phyloP scores from a whole-genome alignment of 1,139 yeast species.

The Zygosaccharomyces sapae region DNA sequence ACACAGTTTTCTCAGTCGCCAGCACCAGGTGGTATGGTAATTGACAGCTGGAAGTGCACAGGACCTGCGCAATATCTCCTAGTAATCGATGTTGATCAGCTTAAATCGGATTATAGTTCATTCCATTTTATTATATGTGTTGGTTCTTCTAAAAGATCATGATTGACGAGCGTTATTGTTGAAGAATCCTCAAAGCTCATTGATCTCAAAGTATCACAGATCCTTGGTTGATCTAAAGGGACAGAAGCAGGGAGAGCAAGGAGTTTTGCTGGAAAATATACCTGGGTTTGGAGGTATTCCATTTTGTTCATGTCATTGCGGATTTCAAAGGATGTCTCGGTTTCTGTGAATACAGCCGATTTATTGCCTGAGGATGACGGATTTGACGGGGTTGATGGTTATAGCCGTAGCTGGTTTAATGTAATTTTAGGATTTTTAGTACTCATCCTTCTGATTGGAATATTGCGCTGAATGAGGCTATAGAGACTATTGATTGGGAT shows the following conservation, averaged over 20 bases:
- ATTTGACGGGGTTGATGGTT: constrained; percentile 11
- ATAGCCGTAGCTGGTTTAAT: constrained; percentile 11
- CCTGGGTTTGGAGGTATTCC: not conserved
- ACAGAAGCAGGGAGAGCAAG: not conserved
- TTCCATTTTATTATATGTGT: constrained; percentile 8
- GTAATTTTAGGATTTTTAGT: constrained; percentile 38
- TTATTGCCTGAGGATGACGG: constrained; percentile 18
- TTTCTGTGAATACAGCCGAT: constrained; percentile 12
- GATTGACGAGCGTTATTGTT: constrained; percentile 7
- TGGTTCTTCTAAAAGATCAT: constrained; percentile 13
- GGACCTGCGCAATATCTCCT: constrained; percentile 13
- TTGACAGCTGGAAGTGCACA: constrained; percentile 15
- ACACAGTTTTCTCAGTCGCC: constrained; percentile 9
- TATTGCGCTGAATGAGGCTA: constrained; percentile 49
- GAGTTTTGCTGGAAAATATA: not conserved
- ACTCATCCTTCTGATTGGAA: constrained; percentile 57
- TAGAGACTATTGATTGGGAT: constrained; percentile 65
- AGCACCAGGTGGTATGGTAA: constrained; percentile 16
- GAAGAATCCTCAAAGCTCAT: constrained; percentile 1
- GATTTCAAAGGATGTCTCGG: constrained; percentile 16
- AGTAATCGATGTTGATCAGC: constrained; percentile 18
- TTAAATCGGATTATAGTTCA: constrained; percentile 12
- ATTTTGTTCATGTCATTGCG: constrained; percentile 20
- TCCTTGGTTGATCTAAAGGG: not conserved
- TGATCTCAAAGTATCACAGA: not conserved